Base-by-base conservation (phyloP, 169 alveolate species). In the Plasmodium cynomolgi region DNA sequence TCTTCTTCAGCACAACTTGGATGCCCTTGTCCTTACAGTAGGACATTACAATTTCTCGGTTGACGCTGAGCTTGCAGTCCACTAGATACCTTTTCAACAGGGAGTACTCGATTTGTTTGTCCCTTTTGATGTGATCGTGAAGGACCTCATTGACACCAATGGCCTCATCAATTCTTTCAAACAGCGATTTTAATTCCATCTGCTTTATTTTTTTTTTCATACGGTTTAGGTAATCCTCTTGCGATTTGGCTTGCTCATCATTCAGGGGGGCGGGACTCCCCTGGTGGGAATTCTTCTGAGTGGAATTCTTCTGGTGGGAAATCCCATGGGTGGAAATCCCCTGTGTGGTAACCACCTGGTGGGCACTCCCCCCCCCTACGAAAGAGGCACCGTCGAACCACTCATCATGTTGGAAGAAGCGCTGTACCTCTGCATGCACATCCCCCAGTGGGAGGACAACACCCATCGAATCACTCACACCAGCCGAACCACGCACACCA, bases 121-220 rank as follows among this genome's bases (percentile, higher is more conserved):
- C 91, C 4, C 73, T 50, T 23, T 58, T 15, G 37, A 90, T 44
- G 73, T 37, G 47, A 41, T 79, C 77, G 56, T 90, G 47, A 44
- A 90, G 71, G 23, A 13, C 74, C 15, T 90, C 94, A 68, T 90
- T 80, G 5, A 90, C 79, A 31, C 34, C 73, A 23, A 90, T 90
- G 23, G 94, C 94, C 73, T 90, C 94, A 58, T 90, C 94, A 5
- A 90, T 90, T 26, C 86, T 79, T 79, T 90, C 94, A 80, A 58
- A 81, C 1, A 90, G 26, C 31, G 73, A 23, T 44, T 90, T 80
- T 26, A 56, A 62, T 44, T 90, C 94, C 94, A 90, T 80, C 23
- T 33, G 23, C 41, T 80, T 90, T 80, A 90, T 90, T 80, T 90
- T 90, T 26, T 17, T 80, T 47, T 68, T 44, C 94, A 90, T 80